Conservation (phyloP, 768 basidiomycete species). For the Leccinum incarnatum region DNA sequence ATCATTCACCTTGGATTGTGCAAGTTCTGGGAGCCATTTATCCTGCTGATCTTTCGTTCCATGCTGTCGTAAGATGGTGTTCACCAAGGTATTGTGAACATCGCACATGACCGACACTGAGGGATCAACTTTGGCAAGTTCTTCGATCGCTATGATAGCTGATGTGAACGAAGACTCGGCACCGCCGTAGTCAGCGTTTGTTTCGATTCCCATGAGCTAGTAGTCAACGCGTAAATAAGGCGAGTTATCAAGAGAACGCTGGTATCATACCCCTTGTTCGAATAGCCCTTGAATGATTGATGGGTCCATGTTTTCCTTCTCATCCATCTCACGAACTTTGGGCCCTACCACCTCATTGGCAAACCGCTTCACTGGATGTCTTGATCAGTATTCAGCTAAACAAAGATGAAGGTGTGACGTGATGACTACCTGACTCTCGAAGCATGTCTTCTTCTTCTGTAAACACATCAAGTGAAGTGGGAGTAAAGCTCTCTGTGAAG, state of each 20-base stretch:
- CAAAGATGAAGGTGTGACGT: background rate
- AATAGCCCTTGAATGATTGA: conserved; percentile 84
- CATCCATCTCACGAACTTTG: conserved; percentile 96
- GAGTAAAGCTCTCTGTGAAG: conserved; percentile 28
- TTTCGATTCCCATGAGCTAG: conserved; percentile 98
- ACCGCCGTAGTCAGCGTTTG: conserved; percentile 76
- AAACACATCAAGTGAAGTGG: conserved; percentile 73
- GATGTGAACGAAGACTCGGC: conserved; percentile 90
- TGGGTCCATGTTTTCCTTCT: conserved; percentile 93
- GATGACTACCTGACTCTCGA: conserved; percentile 74
- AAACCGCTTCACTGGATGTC: conserved; percentile 73
- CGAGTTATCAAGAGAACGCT: background rate
- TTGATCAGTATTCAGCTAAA: conserved; percentile 5
- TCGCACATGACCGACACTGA: conserved; percentile 96
- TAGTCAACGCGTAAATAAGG: conserved; percentile 29
- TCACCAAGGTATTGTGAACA: conserved; percentile 98
- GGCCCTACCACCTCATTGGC: conserved; percentile 87
- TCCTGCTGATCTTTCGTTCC: conserved; percentile 82
- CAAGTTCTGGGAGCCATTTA: conserved; percentile 82
- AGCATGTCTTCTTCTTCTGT: conserved; percentile 96
- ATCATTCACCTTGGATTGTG: conserved; percentile 63
- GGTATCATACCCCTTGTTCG: conserved; percentile 80
- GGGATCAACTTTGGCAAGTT: conserved; percentile 94
- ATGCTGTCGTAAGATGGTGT: conserved; percentile 88
- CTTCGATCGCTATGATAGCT: conserved; percentile 95